A percentile compares a stretch with the other conserved stretches of the same genome.
Conservation (phyloP, 176 grass and related monocot genomes). For the Hordeum vulgare region MorexV3_pseudomolecules_assembly NC_058524.1:568300764-568301263, state of each 20-base stretch:
- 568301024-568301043: background rate
- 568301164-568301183: constrained; percentile 28
- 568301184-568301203: background rate
- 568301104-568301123: constrained; percentile 53
- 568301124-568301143: constrained; percentile 97
- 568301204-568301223: background rate
- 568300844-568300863: constrained; percentile 91
- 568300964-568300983: constrained; percentile 87
- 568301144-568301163: constrained; percentile 78
- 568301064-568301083: background rate
- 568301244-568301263: no score
- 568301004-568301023: constrained; percentile 89
- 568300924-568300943: constrained; percentile 94
- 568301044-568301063: background rate
- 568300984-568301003: constrained; percentile 89
- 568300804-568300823: background rate
- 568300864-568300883: constrained; percentile 84
- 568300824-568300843: constrained; percentile 49
- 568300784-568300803: background rate
- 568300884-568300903: constrained; percentile 84
- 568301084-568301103: constrained; percentile 44
- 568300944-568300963: constrained; percentile 95
- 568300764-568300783: background rate
- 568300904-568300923: constrained; percentile 94
- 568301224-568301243: background rate